Base-by-base conservation (phyloP, 169 alveolate genomes). In the Plasmodium reichenowi region DNA sequence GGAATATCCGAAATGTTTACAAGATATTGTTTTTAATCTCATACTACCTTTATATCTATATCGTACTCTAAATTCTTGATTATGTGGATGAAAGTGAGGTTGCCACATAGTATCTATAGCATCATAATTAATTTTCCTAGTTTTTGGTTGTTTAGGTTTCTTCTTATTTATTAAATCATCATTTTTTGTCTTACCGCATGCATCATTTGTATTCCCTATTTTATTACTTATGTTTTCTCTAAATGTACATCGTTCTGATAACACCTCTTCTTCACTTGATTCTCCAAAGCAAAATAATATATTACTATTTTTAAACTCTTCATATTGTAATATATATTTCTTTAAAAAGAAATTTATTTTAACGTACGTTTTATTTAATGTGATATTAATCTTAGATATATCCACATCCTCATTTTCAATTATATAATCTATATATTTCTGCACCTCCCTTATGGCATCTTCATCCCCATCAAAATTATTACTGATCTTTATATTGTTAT, bases 51-150 rank as follows among this genome's bases (percentile, higher is more conserved):
- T 93, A 76, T 88, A 93, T 38, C 95, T 88, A 64, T 93, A 93
- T 24, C 95, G 75, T 2, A 93, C 95, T 9, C 95, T 93, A 62
- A 88, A 93, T 71, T 93, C 95, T 80, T 93, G 92, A 56, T 93
- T 93, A 47, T 93, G 95, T 6, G 95, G 95, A 50, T 93, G 95
- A 56, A 93, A 93, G 60, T 93, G 95, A 1, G 95, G 95, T 29
- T 88, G 95, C 95, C 95, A 93, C 78, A 93, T 78, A 7, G 93
- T 91, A 62, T 93, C 95, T 2, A 93, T 45, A 0, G 93, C 93
- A 22, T 86, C 90, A 10, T 80, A 80, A 72, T 87, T 93, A 10
- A 93, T 89, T 64, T 15, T 45, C 24, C 89, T 47, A 78, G 66
- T 78, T 52, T 78, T 78, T 3, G 48, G 75, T 17, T 48, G 89